phyloP scores from a whole-genome alignment of 352 stramenopile species.

The Aphanomyces astaci region DNA sequence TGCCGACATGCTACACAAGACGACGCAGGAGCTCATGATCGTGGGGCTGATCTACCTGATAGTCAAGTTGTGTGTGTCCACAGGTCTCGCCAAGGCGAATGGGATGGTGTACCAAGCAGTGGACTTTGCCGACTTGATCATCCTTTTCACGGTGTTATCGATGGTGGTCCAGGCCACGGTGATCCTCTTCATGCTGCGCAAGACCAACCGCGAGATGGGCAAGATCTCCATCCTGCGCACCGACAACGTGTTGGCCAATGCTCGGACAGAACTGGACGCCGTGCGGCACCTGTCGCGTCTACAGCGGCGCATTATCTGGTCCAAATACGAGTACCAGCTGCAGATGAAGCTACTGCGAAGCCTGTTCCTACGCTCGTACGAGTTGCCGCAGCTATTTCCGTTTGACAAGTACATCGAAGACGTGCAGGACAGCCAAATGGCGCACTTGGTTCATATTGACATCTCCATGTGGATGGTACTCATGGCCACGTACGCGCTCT shows the following conservation, averaged over 20 bases:
- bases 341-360: constrained; percentile 38
- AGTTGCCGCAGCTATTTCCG: constrained; percentile 41
- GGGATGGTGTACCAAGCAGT: constrained; percentile 40
- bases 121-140: constrained; percentile 44
- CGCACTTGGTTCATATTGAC: constrained; percentile 71
- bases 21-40: constrained; percentile 43
- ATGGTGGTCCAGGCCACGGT: constrained; percentile 44
- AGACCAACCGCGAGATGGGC: constrained; percentile 34
- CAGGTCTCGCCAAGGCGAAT: constrained; percentile 27
- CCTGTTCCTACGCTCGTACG: constrained; percentile 39
- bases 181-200: constrained; percentile 40
- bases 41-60: constrained; percentile 47
- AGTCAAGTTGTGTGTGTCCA: constrained; percentile 45
- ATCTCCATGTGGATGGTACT: constrained; percentile 42
- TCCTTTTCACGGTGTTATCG: constrained; percentile 47
- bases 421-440: constrained; percentile 69
- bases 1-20: constrained; percentile 24
- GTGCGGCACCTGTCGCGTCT: constrained; percentile 16
- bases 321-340: constrained; percentile 26
- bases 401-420: constrained; percentile 73
- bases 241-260: constrained; percentile 31
- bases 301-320: background rate
- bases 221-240: constrained; percentile 40
- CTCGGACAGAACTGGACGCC: constrained; percentile 9
- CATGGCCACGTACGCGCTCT: constrained; percentile 12